Percentiles rank a stretch among this genome's conserved stretches.
phyloP scores from a whole-genome alignment of 148 eudicot genomes.

The Persicaria maculosa region DNA sequence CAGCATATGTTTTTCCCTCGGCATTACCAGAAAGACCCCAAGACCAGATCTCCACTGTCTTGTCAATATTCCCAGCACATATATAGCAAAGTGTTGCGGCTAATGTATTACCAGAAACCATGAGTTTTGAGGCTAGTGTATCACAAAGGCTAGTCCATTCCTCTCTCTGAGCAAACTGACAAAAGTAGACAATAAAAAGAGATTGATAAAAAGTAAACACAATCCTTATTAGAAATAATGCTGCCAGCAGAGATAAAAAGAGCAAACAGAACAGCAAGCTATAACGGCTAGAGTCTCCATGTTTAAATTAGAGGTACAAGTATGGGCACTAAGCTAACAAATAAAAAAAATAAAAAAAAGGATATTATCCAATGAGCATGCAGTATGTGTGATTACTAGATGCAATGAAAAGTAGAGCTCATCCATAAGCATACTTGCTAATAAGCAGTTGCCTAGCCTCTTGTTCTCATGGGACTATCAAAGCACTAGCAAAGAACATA shows the following conservation, averaged over 20 bases:
- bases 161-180: constrained; percentile 82
- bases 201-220: neutral
- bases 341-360: too few species aligned
- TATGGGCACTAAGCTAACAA: neutral
- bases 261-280: neutral
- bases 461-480: neutral
- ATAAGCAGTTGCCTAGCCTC: neutral
- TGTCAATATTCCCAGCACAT: constrained; percentile 94
- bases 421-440: neutral
- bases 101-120: constrained; percentile 61
- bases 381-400: neutral
- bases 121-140: constrained; percentile 81
- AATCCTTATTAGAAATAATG: neutral
- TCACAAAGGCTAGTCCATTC: constrained; percentile 87
- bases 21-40: constrained; percentile 45
- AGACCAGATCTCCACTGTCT: constrained; percentile 92
- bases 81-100: constrained; percentile 93
- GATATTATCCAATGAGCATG: neutral
- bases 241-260: neutral
- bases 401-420: neutral
- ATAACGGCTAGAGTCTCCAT: neutral
- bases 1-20: constrained; percentile 75
- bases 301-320: neutral
- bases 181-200: neutral
- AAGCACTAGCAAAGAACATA: neutral